Evolutionary conservation across 176 grass and related monocot species (phyloP).

Genomic region (Tillandsia leiboldiana): DNA sequence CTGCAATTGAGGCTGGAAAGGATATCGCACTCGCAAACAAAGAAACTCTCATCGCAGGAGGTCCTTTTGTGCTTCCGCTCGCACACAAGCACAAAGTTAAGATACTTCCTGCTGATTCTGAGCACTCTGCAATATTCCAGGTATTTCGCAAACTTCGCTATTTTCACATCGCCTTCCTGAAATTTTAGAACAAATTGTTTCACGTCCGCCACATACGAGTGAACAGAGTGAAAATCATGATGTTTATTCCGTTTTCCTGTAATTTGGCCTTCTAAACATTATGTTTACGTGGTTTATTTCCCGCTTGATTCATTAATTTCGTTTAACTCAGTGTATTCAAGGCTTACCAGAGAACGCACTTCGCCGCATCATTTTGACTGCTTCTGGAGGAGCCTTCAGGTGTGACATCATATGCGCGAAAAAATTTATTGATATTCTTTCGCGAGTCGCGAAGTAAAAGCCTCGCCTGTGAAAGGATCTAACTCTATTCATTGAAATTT

Average conservation of each 20-base stretch:
- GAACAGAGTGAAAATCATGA: too few species aligned
- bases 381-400: slow-evolving; percentile 99
- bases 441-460: too few species aligned
- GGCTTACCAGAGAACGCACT: slow-evolving; percentile 80
- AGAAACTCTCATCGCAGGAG: slow-evolving; percentile 98
- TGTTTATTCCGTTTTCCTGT: too few species aligned
- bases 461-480: too few species aligned
- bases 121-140: slow-evolving; percentile 99
- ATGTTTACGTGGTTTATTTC: background rate
- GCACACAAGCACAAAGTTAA: slow-evolving; percentile 96
- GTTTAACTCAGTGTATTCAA: slow-evolving; percentile 68
- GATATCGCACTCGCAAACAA: slow-evolving; percentile 96
- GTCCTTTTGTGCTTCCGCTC: slow-evolving; percentile 96
- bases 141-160: slow-evolving; percentile 26
- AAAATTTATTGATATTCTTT: too few species aligned
- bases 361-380: slow-evolving; percentile 86
- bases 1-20: slow-evolving; percentile 95
- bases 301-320: background rate
- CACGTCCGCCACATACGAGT: too few species aligned
- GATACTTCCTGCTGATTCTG: slow-evolving; percentile 98
- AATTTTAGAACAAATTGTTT: too few species aligned
- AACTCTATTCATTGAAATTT: too few species aligned
- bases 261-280: background rate
- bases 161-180: too few species aligned
- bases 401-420: slow-evolving; percentile 8